Percentiles rank a stretch among this genome's conserved stretches.
Evolutionary conservation across 805 yeast species (phyloP).

Genomic region (Limtongia smithiae): DNA sequence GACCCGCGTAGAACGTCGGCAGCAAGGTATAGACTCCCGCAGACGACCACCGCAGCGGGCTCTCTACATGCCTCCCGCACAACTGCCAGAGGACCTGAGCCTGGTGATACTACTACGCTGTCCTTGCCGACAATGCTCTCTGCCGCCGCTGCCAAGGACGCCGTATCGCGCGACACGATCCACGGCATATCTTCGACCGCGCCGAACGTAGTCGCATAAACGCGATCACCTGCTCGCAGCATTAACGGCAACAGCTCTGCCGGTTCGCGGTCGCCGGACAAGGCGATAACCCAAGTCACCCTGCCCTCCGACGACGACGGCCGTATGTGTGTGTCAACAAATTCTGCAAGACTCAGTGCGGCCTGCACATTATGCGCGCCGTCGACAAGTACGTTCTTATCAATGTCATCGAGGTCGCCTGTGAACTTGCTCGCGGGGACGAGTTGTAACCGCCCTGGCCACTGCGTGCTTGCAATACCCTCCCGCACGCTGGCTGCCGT

Average conservation of each 20-base stretch:
- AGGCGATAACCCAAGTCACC: conserved; percentile 62
- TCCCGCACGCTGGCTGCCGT: conserved; percentile 39
- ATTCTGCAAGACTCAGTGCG: conserved; percentile 64
- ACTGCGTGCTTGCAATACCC: conserved; percentile 56
- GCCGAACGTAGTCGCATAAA: conserved; percentile 62
- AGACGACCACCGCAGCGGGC: conserved; percentile 47
- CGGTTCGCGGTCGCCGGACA: conserved; percentile 69
- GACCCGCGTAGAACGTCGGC: conserved; percentile 32
- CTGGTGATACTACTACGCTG: not conserved
- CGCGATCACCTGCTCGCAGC: conserved; percentile 49
- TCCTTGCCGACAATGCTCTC: conserved; percentile 31
- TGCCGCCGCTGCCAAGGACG: conserved; percentile 35
- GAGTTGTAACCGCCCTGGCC: conserved; percentile 88
- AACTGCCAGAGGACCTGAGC: not conserved
- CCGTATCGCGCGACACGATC: conserved; percentile 53
- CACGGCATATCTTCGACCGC: conserved; percentile 91
- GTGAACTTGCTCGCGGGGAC: conserved; percentile 29
- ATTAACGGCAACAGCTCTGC: conserved; percentile 50
- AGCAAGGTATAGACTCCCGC: conserved; percentile 69
- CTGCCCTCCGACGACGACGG: conserved; percentile 32
- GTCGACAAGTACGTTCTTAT: conserved; percentile 56
- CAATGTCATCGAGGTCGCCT: not conserved
- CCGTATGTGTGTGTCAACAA: conserved; percentile 40
- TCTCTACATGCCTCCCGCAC: conserved; percentile 32
- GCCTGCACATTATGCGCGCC: conserved; percentile 94